phyloP scores from a whole-genome alignment of 768 basidiomycete species.

The Phaffia tasmanica region DNA sequence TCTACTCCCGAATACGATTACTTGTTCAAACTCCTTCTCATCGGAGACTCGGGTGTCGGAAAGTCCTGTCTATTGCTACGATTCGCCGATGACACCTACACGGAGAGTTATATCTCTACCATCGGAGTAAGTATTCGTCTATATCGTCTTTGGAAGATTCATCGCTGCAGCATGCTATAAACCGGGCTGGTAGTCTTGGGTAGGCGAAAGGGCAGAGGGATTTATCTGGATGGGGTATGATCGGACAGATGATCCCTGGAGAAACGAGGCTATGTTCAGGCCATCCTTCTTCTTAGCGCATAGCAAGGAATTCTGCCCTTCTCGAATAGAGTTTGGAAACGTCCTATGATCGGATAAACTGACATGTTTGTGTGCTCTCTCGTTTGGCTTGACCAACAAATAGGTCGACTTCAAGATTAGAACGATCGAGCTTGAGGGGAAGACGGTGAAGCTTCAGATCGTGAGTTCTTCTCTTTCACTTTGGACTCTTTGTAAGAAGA shows the following conservation, averaged over 20 bases:
- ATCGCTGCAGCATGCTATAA: neutral
- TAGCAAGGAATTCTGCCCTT: neutral
- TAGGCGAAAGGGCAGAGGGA: neutral
- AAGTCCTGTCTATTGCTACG: slow-evolving; percentile 26
- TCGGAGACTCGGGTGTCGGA: slow-evolving; percentile 56
- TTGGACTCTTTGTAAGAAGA: neutral
- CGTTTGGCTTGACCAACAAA: too few species aligned
- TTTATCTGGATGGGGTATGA: neutral
- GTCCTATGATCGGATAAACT: neutral
- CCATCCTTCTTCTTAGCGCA: neutral
- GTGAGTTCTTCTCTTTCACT: slow-evolving; percentile 9
- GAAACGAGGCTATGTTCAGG: neutral
- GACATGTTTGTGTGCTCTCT: neutral
- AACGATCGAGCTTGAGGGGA: slow-evolving; percentile 27
- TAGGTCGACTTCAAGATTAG: slow-evolving; percentile 28
- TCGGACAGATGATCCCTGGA: neutral
- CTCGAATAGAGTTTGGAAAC: neutral
- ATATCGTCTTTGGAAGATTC: neutral
- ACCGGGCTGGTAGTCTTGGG: neutral
- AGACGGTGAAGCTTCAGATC: slow-evolving; percentile 28
- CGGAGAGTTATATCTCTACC: slow-evolving; percentile 26
- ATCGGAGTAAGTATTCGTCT: slow-evolving; percentile 19
- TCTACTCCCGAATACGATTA: slow-evolving; percentile 91
- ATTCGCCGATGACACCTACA: slow-evolving; percentile 27
- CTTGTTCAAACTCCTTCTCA: slow-evolving; percentile 90